These are phyloP conservation scores for Umbelopsis sp. DNA, from an alignment of 371 early-diverging fungal genomes.

Conservation along the genomic window DNA sequence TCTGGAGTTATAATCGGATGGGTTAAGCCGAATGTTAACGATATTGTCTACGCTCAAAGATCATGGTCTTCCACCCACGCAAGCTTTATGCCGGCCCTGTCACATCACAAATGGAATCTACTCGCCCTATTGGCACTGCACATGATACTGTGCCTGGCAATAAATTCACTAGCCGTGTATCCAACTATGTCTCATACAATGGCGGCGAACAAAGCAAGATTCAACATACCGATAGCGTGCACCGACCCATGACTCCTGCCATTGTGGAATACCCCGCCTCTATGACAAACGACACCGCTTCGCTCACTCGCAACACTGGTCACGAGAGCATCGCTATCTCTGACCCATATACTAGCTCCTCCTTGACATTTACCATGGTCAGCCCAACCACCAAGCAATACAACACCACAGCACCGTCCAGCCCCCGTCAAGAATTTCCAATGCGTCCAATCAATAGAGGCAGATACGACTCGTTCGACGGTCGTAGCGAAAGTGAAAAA, in stretches of 20 bases:
- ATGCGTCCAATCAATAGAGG: constrained; percentile 25
- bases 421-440: constrained; percentile 23
- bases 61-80: constrained; percentile 51
- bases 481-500: neutral
- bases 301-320: constrained; percentile 4
- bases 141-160: neutral
- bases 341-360: constrained; percentile 1
- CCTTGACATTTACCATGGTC: constrained; percentile 15
- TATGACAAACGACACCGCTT: constrained; percentile 14
- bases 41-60: constrained; percentile 23
- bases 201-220: constrained; percentile 17
- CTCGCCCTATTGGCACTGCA: neutral
- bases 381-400: constrained; percentile 21
- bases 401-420: neutral
- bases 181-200: constrained; percentile 14
- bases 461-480: neutral
- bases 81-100: constrained; percentile 17
- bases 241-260: constrained; percentile 31
- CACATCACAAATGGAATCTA: constrained; percentile 9
- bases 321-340: constrained; percentile 18
- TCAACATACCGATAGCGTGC: constrained; percentile 19
- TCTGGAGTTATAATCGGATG: neutral
- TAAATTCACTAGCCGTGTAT: neutral
- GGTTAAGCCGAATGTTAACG: neutral
- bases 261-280: constrained; percentile 19